These are phyloP conservation scores for Kalaharituber pfeilii DNA, from an alignment of 2,329 filamentous ascomycete species.

Conservation along the genomic window DNA sequence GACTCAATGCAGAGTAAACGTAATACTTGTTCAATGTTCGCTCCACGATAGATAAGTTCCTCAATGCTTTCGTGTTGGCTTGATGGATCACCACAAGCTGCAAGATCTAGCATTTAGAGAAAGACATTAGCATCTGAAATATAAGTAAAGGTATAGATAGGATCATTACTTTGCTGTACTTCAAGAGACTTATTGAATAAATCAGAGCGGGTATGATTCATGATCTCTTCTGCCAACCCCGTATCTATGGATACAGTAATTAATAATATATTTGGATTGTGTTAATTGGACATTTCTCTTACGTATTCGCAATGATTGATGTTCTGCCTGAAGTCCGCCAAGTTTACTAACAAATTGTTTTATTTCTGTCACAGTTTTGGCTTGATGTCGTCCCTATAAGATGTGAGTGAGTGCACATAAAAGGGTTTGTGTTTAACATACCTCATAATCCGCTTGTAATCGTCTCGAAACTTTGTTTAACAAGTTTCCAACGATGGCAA, in stretches of 20 bases:
- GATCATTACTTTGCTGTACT: slow-evolving; percentile 63
- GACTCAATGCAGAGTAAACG: slow-evolving; percentile 82
- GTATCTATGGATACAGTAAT: slow-evolving; percentile 38
- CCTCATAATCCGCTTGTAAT: slow-evolving; percentile 69
- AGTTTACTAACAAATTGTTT: slow-evolving; percentile 91
- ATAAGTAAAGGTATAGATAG: slow-evolving; percentile 1
- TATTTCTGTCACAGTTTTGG: slow-evolving; percentile 77
- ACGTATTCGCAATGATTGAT: slow-evolving; percentile 71
- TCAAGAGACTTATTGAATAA: slow-evolving; percentile 76
- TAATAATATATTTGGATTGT: background rate
- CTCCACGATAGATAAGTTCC: slow-evolving; percentile 83
- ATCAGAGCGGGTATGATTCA: slow-evolving; percentile 78
- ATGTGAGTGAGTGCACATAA: background rate
- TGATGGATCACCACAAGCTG: slow-evolving; percentile 72
- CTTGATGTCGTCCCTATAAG: slow-evolving; percentile 49
- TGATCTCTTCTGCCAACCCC: slow-evolving; percentile 81
- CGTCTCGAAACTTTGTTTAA: slow-evolving; percentile 82
- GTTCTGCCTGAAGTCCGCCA: slow-evolving; percentile 80
- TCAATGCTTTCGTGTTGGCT: slow-evolving; percentile 76
- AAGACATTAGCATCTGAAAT: slow-evolving; percentile 1
- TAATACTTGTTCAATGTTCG: slow-evolving; percentile 63
- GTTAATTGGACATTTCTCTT: background rate
- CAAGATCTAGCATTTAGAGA: slow-evolving; percentile 33
- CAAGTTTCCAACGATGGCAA: slow-evolving; percentile 76
- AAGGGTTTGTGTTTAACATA: background rate